Percentiles rank a stretch among this genome's conserved stretches.
Evolutionary conservation across 139 green algal genomes (phyloP).

Genomic region (Chlamydomonas schloesseri): DNA sequence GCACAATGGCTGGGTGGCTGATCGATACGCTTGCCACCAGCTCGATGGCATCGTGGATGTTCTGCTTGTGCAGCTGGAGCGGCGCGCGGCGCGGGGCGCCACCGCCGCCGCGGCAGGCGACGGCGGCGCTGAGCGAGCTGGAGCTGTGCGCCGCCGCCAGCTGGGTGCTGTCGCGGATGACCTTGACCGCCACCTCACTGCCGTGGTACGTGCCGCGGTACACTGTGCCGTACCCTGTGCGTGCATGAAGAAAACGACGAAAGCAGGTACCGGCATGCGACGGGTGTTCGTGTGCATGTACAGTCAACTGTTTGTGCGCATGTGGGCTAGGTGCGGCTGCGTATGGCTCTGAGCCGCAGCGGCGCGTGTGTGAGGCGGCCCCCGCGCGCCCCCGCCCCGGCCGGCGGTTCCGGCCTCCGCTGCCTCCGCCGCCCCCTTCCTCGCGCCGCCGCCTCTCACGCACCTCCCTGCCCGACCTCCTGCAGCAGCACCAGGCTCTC

Average conservation of each 20-base stretch:
- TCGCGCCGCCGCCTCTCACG: too few species aligned
- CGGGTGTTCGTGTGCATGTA: too few species aligned
- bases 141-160: neutral
- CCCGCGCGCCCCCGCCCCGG: too few species aligned
- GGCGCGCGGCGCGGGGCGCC: too few species aligned
- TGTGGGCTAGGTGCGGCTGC: too few species aligned
- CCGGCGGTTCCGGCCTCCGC: too few species aligned
- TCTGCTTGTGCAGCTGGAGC: neutral
- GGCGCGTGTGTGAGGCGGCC: too few species aligned
- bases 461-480: neutral
- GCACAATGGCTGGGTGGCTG: conserved; percentile 26
- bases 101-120: neutral
- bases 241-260: neutral
- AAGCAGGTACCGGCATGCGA: too few species aligned
- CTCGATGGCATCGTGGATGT: neutral
- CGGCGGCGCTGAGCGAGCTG: too few species aligned
- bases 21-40: conserved; percentile 18
- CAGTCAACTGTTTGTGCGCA: too few species aligned
- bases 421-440: too few species aligned
- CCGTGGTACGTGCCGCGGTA: neutral
- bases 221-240: neutral
- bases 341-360: too few species aligned
- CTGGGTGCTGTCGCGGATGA: neutral
- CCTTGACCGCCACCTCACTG: neutral
- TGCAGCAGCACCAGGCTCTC: neutral